Percentiles rank a stretch among this genome's conserved stretches.
These are phyloP conservation scores for Diaporthe longicolla DNA, from an alignment of 2,329 filamentous ascomycete species.

Conservation along the genomic window DNA sequence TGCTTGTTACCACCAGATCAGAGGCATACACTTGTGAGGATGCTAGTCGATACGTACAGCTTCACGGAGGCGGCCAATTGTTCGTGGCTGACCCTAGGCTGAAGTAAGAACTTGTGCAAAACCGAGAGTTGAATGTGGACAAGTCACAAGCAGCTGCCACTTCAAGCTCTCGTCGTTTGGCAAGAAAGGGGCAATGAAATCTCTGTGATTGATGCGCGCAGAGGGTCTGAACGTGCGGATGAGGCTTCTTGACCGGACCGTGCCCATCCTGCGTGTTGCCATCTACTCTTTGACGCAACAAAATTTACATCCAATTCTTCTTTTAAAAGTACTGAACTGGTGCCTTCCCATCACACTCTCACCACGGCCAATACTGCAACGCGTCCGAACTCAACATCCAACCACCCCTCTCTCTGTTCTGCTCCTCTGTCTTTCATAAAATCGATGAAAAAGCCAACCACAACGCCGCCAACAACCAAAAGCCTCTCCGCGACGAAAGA, in stretches of 20 bases:
- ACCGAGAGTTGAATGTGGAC: background rate
- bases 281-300: constrained; percentile 20
- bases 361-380: background rate
- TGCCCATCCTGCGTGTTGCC: background rate
- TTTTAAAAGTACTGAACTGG: background rate
- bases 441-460: constrained; percentile 26
- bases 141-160: background rate
- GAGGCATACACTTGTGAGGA: background rate
- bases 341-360: background rate
- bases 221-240: constrained; percentile 29
- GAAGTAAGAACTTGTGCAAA: background rate
- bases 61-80: background rate
- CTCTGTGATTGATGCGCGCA: constrained; percentile 10
- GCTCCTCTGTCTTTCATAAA: constrained; percentile 4
- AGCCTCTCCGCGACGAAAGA: constrained; percentile 19
- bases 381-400: background rate
- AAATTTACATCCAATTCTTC: constrained; percentile 1
- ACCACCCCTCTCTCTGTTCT: background rate
- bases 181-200: background rate
- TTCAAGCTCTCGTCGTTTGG: background rate
- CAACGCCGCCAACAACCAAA: constrained; percentile 28
- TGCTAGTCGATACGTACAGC: background rate
- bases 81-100: background rate
- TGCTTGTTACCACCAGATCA: background rate
- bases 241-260: constrained; percentile 1